phyloP scores from a whole-genome alignment of 169 alveolate species.

The Eimeria tenella region DNA sequence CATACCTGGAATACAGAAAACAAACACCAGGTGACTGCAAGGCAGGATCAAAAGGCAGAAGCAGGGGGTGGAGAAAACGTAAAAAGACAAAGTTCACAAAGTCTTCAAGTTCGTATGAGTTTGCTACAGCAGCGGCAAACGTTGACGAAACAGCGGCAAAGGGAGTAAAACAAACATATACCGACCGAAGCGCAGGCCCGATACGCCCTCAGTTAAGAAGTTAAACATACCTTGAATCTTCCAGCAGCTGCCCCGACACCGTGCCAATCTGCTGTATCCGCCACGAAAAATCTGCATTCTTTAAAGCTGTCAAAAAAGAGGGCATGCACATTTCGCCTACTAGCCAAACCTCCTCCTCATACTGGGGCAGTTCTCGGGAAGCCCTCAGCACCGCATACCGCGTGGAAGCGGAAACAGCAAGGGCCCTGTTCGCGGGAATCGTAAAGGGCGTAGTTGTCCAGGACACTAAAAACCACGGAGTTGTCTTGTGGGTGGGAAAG shows the following conservation, averaged over 20 bases:
- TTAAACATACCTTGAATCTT: slow-evolving; percentile 23
- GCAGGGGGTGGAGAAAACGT: neutral
- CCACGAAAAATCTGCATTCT: slow-evolving; percentile 50
- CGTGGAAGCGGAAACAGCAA: slow-evolving; percentile 78
- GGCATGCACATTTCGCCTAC: slow-evolving; percentile 53
- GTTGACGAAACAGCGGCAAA: neutral
- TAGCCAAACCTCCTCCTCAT: slow-evolving; percentile 27
- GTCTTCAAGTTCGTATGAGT: no score
- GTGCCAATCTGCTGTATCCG: slow-evolving; percentile 42
- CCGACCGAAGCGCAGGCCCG: neutral
- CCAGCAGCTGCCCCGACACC: slow-evolving; percentile 33
- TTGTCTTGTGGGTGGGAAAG: neutral
- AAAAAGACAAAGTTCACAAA: neutral
- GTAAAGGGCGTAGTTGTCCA: slow-evolving; percentile 90
- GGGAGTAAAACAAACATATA: neutral
- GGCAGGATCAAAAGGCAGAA: neutral
- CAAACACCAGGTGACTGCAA: neutral
- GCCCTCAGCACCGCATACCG: slow-evolving; percentile 76
- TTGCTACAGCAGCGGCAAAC: neutral
- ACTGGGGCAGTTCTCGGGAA: neutral
- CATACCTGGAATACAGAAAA: slow-evolving; percentile 2
- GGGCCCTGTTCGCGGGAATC: slow-evolving; percentile 87
- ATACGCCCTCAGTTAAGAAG: neutral
- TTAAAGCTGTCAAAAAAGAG: slow-evolving; percentile 30
- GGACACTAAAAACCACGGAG: slow-evolving; percentile 78